Percentiles rank a stretch among this genome's conserved stretches.
Evolutionary conservation across 2,329 filamentous ascomycete genomes (phyloP).

Genomic region (Paecilomyces dactylethromorphus): DNA sequence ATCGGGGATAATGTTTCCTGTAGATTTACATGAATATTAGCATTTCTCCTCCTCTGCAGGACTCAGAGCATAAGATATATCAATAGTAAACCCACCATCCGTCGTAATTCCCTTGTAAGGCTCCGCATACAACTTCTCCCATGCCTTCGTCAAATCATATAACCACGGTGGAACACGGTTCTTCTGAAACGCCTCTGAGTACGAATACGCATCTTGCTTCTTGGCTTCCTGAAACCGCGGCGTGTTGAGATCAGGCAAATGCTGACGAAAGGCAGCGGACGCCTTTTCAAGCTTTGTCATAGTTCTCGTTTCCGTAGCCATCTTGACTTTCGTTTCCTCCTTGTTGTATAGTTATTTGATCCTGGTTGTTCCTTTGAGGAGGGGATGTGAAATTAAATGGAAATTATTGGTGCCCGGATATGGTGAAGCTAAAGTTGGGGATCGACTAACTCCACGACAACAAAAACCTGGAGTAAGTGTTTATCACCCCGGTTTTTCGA

Average conservation of each 20-base stretch:
- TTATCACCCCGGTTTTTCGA: no score
- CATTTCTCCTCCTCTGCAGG: not conserved
- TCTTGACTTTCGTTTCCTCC: not conserved
- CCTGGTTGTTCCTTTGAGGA: no score
- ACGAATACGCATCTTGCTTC: slow-evolving; percentile 56
- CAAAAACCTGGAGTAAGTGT: not conserved
- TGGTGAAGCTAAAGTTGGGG: not conserved
- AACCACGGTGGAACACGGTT: slow-evolving; percentile 60
- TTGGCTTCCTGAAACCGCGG: slow-evolving; percentile 59
- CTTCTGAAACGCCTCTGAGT: slow-evolving; percentile 55
- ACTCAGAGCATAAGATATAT: not conserved
- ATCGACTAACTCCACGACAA: not conserved
- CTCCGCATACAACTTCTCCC: slow-evolving; percentile 52
- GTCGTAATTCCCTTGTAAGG: slow-evolving; percentile 65
- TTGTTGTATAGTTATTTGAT: not conserved
- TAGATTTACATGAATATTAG: slow-evolving; percentile 1
- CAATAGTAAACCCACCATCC: slow-evolving; percentile 47
- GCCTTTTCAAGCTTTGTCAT: slow-evolving; percentile 1
- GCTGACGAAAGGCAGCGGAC: slow-evolving; percentile 47
- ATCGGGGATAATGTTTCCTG: slow-evolving; percentile 46
- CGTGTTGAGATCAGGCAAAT: slow-evolving; percentile 55
- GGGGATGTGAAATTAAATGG: not conserved
- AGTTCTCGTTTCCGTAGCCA: not conserved
- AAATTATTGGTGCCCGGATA: not conserved
- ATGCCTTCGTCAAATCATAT: slow-evolving; percentile 54